Evolutionary conservation across 2,329 filamentous ascomycete genomes (phyloP), one percentile per base, ranked within the genome.

Genomic region (Epichloe gansuensis): DNA sequence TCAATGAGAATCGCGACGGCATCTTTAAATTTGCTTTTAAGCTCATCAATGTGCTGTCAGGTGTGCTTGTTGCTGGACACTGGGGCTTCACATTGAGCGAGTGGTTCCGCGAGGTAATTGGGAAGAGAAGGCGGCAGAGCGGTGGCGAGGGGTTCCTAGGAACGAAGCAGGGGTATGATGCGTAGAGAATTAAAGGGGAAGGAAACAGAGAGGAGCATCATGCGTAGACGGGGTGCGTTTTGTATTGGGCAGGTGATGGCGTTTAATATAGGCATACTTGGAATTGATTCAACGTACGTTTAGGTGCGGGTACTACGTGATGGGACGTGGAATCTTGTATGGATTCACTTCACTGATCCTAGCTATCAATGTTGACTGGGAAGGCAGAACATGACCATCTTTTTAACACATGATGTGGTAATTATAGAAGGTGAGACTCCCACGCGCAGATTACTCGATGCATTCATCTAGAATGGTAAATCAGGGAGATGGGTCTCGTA

Each of bases 31-130:
- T 98, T 60, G 56, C 91, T 45, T 78, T 97, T 58, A 83, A 91
- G 65, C 71, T 96, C 49, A 84, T 97, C 58, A 98, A 98, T 69
- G 86, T 97, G 17, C 76, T 96, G 11, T 88, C 83, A 55, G 93
- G 93, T 13, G 89, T 96, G 21, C 73, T 98, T 58, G 93, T 98
- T 5, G 89, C 91, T 1, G 91, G 91, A 2, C 89, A 94, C 57
- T 98, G 93, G 93, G 78, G 87, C 49, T 97, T 88, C 68, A 89
- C 90, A 58, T 74, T 98, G 58, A 83, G 75, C 48, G 87, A 91
- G 58, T 95, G 89, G 87, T 72, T 76, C 2, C 69, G 69, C 43
- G 78, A 80, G 58, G 75, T 82, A 4, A 58, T 76, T 53, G 77
- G 80, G 2, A 69, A 68, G 58, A 70, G 75, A 56, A 67, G 73